Evolutionary conservation across 352 stramenopile genomes (phyloP).

Genomic region (Peronospora farinosa): DNA sequence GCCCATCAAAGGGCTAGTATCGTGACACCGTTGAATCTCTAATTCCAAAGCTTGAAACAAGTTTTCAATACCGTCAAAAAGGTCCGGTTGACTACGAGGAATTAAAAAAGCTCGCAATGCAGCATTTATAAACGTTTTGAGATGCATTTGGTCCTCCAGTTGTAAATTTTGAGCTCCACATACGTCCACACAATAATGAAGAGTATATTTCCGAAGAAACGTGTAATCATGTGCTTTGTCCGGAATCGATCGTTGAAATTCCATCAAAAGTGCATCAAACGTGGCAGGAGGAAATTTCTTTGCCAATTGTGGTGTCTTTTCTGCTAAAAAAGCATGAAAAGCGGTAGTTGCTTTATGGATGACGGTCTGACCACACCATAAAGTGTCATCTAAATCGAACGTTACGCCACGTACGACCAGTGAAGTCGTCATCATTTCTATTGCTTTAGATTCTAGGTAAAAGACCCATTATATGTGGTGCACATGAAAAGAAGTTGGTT

Average conservation of each 20-base stretch:
- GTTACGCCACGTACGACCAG: conserved; percentile 45
- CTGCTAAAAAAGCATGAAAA: conserved; percentile 47
- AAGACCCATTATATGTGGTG: neutral
- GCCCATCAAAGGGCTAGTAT: conserved; percentile 24
- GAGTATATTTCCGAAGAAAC: conserved; percentile 53
- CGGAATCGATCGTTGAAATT: conserved; percentile 39
- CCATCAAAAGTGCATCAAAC: conserved; percentile 37
- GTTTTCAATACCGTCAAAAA: conserved; percentile 50
- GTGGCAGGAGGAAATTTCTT: conserved; percentile 35
- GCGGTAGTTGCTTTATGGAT: conserved; percentile 36
- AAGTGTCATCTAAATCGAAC: conserved; percentile 77
- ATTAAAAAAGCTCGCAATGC: conserved; percentile 56
- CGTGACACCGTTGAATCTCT: conserved; percentile 17
- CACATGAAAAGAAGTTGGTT: neutral
- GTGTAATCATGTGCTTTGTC: conserved; percentile 60
- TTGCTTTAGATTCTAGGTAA: neutral
- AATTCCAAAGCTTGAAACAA: conserved; percentile 37
- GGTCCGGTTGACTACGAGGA: conserved; percentile 48
- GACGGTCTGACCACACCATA: conserved; percentile 57
- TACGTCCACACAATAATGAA: conserved; percentile 38
- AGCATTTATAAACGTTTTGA: conserved; percentile 40
- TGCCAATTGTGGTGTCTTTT: conserved; percentile 29
- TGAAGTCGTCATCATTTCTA: neutral
- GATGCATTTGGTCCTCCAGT: conserved; percentile 12
- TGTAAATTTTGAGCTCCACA: conserved; percentile 22